Evolutionary conservation across 2,329 filamentous ascomycete species (phyloP), one percentile per base, ranked within the genome.

Genomic region (Helicocarpus griseus): DNA sequence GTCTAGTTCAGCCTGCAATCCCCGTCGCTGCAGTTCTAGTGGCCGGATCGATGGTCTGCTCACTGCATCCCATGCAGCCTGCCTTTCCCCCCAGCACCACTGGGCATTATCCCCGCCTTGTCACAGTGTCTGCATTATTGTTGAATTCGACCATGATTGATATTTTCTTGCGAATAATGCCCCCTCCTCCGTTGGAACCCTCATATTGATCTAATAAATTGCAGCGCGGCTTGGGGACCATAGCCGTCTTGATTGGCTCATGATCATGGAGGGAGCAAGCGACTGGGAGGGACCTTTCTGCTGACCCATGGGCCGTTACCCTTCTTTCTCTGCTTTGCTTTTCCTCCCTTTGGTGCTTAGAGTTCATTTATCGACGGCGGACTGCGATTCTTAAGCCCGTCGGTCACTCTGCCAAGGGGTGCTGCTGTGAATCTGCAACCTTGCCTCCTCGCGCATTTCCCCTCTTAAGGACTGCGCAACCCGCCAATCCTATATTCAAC

Each of bases 391-490:
- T 47, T 5, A 17, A 47, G 44, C 44, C 44, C 44, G 31, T 47
- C 29, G 24, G 29, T n/a, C 13, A 8, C 29, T 28, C 44, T 36
- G 44, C 44, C 31, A 36, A 47, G 31, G 44, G 44, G 44, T 22
- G 19, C 19, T 35, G 44, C 21, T 35, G 44, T 11, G 44, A 47
- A 47, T 24, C 29, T 24, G n/a, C 21, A 47, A 47, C 44, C 44
- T 21, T 36, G 44, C 14, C 29, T 24, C 6, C 44, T 36, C 44
- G 22, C 28, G 2, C 13, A 4, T 47, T 36, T 22, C 44, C 44
- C 44, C 29, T 36, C 29, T 47, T 47, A 47, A 47, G 44, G 31
- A 24, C 44, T 47, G 29, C 31, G 19, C 44, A 35, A 47, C 44
- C 44, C 29, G 35, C 44, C 44, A 47, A 36, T 11, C 24, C 6